Evolutionary conservation across 108 stramenopile species (phyloP).

Genomic region (Pseudonitzschia delicatissima): DNA sequence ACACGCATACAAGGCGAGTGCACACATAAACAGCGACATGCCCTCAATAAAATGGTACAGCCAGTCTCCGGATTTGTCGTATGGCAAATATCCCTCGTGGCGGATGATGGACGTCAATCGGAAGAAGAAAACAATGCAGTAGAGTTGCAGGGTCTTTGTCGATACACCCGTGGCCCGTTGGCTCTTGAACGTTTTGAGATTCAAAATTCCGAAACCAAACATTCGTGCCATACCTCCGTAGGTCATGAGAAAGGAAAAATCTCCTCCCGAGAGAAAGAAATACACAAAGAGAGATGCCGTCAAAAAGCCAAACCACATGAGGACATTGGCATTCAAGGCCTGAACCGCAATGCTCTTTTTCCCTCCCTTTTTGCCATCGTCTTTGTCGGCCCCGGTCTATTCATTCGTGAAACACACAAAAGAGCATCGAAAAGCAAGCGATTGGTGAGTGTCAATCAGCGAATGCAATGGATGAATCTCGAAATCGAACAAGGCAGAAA

Average conservation of each 20-base stretch:
- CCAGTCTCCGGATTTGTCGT: slow-evolving; percentile 98
- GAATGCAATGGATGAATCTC: no score
- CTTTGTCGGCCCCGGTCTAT: slow-evolving; percentile 33
- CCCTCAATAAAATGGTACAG: slow-evolving; percentile 95
- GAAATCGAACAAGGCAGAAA: no score
- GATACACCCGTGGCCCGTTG: slow-evolving; percentile 89
- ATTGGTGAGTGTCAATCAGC: no score
- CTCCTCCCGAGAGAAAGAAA: slow-evolving; percentile 87
- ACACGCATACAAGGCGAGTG: slow-evolving; percentile 72
- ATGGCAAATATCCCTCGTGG: slow-evolving; percentile 98
- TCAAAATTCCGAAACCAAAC: slow-evolving; percentile 96
- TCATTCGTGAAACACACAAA: not conserved
- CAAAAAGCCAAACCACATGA: slow-evolving; percentile 92
- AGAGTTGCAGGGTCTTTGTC: slow-evolving; percentile 93
- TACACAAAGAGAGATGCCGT: slow-evolving; percentile 90
- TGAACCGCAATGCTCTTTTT: slow-evolving; percentile 84
- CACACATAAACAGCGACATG: slow-evolving; percentile 73
- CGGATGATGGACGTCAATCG: slow-evolving; percentile 94
- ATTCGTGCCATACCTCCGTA: slow-evolving; percentile 95
- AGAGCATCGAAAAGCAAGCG: no score
- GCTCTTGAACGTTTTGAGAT: slow-evolving; percentile 81
- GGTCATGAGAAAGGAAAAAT: slow-evolving; percentile 98
- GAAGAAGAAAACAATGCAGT: slow-evolving; percentile 88
- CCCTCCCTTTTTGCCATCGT: slow-evolving; percentile 44
- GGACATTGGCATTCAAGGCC: slow-evolving; percentile 83